Evolutionary conservation across 345 rosid genomes (phyloP).

Genomic region (Sonneratia alba): DNA sequence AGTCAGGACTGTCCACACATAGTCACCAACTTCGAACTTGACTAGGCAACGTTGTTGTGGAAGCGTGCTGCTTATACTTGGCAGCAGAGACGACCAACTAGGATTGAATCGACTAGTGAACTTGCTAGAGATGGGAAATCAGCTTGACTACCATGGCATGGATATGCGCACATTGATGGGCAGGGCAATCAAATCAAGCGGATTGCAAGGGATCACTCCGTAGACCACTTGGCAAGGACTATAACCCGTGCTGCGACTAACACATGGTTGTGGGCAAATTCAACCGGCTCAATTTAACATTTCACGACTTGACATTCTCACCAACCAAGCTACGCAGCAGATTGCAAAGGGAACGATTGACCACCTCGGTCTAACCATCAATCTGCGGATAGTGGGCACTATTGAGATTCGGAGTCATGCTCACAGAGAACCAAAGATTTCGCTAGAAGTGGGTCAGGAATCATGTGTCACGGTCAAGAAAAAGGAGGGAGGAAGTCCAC

Average conservation of each 20-base stretch:
- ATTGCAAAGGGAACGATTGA: neutral
- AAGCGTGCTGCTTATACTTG: neutral
- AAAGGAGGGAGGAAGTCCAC: neutral
- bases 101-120: neutral
- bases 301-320: neutral
- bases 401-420: neutral
- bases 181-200: neutral
- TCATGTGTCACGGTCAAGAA: neutral
- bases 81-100: neutral
- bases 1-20: neutral
- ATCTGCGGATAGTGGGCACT: neutral
- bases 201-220: neutral
- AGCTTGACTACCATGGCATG: neutral
- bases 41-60: too few relatives aligned
- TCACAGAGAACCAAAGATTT: neutral
- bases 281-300: neutral
- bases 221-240: neutral
- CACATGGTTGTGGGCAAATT: neutral
- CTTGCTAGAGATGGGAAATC: too few relatives aligned
- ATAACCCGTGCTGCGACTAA: neutral
- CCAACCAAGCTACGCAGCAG: neutral
- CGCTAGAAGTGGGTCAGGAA: neutral
- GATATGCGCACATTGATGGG: neutral
- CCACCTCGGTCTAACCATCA: neutral
- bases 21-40: neutral